Evolutionary conservation across 768 basidiomycete genomes (phyloP), one percentile per base, ranked within the genome.

Genomic region (Austroboletus eburneus): DNA sequence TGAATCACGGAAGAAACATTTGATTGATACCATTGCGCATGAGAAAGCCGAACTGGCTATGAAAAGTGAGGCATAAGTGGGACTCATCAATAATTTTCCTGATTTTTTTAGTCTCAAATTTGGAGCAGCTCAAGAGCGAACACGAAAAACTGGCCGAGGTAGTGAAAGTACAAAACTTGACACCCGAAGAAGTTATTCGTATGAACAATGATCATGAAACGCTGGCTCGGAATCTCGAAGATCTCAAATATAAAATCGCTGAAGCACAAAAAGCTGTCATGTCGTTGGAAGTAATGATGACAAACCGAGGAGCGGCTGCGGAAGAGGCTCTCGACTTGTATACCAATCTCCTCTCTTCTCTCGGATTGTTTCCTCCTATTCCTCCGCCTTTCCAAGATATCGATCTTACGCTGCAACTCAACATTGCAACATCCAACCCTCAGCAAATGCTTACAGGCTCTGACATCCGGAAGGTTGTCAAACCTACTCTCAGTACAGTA

Each of bases 151-250:
- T 93, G 21, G 68, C 71, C 9, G 73, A 76, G 1, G 76, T 84
- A 3, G 89, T 98, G 23, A 84, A 83, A 57, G 79, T 72, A 25
- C 96, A 99, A 65, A 94, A 96, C 59, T 76, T 99, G 36, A 80
- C 88, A 2, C 87, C 88, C 0, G 91, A 94, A 64, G 94, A 99
- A 66, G 91, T 96, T 34, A 69, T 79, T 44, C 83, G 83, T 30
- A 94, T 99, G 90, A 93, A 86, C 57, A 81, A 81, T 5, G 93
- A 97, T 54, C 86, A 91, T 47, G 89, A 93, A 56, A 80, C 74
- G 22, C 74, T 95, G 29, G 72, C 79, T 4, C 78, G 81, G 42
- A 86, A 78, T 55, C 68, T 92, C 44, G 83, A 86, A 52, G 87
- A 89, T 50, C 78, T 93, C 45, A 85, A 80, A 52, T 72, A 79